Percentiles rank a stretch among this genome's conserved stretches.
Evolutionary conservation across 2,329 filamentous ascomycete species (phyloP).

Genomic region (Fusarium albidum): DNA sequence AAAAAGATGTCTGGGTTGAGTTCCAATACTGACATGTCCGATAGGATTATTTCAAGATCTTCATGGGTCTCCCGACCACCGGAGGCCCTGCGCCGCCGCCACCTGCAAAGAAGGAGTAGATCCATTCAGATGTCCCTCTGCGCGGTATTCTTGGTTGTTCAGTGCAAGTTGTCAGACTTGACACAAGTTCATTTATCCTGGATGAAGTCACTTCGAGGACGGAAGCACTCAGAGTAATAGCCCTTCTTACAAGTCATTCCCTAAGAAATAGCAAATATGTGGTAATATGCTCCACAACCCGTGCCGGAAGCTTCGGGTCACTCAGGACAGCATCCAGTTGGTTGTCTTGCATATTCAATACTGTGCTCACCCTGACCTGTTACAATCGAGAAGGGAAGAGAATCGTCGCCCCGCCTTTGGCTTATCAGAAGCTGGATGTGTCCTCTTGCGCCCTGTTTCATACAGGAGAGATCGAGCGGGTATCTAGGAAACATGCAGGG

Average conservation of each 20-base stretch:
- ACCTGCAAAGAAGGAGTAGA: constrained; percentile 55
- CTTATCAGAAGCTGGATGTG: constrained; percentile 9
- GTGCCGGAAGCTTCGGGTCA: not conserved
- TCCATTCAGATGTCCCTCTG: not conserved
- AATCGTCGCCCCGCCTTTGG: not conserved
- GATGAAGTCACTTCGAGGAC: not conserved
- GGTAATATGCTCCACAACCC: not conserved
- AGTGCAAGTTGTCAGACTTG: not conserved
- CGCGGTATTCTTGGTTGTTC: not conserved
- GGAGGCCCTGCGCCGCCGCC: constrained; percentile 69
- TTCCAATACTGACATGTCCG: constrained; percentile 2
- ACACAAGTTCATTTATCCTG: not conserved
- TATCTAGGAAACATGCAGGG: constrained; percentile 11
- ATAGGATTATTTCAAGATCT: constrained; percentile 87
- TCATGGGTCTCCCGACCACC: constrained; percentile 86
- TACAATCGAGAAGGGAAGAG: not conserved
- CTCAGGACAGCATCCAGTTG: constrained; percentile 3
- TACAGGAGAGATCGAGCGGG: constrained; percentile 2
- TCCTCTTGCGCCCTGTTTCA: not conserved
- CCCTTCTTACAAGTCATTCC: constrained; percentile 5
- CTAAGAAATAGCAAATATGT: constrained; percentile 5
- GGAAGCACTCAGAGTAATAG: not conserved
- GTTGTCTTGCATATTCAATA: not conserved
- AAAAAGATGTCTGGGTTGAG: not conserved
- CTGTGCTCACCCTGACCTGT: not conserved